Evolutionary conservation across 2,329 filamentous ascomycete species (phyloP).

Genomic region (Triangularia verruculosa): DNA sequence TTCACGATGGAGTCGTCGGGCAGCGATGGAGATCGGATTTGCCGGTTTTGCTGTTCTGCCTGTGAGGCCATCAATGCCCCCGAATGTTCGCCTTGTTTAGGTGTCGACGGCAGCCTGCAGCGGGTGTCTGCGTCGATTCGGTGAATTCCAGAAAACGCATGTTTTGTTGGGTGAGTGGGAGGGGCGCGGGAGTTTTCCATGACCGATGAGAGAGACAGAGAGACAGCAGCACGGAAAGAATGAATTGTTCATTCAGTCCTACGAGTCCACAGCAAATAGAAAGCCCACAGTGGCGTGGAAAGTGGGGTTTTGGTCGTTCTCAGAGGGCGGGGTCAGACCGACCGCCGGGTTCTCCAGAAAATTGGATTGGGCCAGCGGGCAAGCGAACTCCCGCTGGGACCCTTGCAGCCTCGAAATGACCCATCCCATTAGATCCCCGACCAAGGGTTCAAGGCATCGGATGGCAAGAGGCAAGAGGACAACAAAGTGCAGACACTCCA

Average conservation of each 20-base stretch:
- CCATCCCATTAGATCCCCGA: not conserved
- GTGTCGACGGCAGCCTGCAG: not conserved
- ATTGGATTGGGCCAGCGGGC: not conserved
- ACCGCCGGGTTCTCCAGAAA: constrained; percentile 8
- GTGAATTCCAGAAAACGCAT: not conserved
- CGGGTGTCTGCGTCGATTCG: not conserved
- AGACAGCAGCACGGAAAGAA: no score
- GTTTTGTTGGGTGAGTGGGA: not conserved
- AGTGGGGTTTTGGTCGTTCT: not conserved
- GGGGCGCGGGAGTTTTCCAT: not conserved
- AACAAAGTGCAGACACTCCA: constrained; percentile 13
- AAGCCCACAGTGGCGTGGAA: constrained; percentile 4
- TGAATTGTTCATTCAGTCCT: not conserved
- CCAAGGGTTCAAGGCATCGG: constrained; percentile 2
- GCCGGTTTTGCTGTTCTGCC: not conserved
- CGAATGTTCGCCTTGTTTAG: constrained; percentile 7
- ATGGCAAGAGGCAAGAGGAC: constrained; percentile 10
- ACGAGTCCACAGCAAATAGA: not conserved
- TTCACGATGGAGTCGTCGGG: not conserved
- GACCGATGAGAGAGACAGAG: no score
- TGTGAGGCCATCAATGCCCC: not conserved
- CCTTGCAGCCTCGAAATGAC: constrained; percentile 5
- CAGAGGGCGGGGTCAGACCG: not conserved
- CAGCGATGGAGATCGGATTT: not conserved
- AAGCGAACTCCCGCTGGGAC: constrained; percentile 4